phyloP scores from a whole-genome alignment of 768 basidiomycete genomes.

The Trametes coccinea region DNA sequence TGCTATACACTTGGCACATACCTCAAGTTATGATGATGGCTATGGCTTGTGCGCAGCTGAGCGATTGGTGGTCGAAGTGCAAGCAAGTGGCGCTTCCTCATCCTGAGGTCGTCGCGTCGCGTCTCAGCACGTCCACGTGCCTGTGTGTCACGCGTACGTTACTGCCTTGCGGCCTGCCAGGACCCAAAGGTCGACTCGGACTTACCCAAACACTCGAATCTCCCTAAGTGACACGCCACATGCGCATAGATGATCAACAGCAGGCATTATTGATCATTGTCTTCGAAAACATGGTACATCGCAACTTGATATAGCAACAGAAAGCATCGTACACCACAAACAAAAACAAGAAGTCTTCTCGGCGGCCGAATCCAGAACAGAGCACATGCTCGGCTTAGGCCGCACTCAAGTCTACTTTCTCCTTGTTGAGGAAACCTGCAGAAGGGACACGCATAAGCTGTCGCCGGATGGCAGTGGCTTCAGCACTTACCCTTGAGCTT shows the following conservation, averaged over 20 bases:
- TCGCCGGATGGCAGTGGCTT: neutral
- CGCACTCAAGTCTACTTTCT: constrained; percentile 14
- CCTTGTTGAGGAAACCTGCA: constrained; percentile 52
- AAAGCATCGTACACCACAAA: constrained; percentile 14
- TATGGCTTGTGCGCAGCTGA: no score
- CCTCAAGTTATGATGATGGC: no score
- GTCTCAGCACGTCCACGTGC: constrained; percentile 12
- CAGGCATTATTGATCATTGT: neutral
- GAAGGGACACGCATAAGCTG: neutral
- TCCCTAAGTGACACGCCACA: neutral
- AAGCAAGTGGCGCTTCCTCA: no score
- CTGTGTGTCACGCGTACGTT: constrained; percentile 7
- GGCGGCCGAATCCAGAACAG: no score
- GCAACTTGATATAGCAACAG: neutral
- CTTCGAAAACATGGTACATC: constrained; percentile 1
- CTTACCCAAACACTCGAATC: neutral
- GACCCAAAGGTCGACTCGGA: neutral
- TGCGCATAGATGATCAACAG: neutral
- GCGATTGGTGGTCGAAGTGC: no score
- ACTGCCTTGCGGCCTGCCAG: neutral
- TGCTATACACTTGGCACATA: no score
- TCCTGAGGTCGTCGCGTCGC: neutral
- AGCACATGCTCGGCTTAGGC: neutral
- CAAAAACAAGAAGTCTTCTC: neutral
- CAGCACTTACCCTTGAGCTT: constrained; percentile 65